Conservation (phyloP, 2,329 filamentous ascomycete genomes). For the Capronia americana region DNA sequence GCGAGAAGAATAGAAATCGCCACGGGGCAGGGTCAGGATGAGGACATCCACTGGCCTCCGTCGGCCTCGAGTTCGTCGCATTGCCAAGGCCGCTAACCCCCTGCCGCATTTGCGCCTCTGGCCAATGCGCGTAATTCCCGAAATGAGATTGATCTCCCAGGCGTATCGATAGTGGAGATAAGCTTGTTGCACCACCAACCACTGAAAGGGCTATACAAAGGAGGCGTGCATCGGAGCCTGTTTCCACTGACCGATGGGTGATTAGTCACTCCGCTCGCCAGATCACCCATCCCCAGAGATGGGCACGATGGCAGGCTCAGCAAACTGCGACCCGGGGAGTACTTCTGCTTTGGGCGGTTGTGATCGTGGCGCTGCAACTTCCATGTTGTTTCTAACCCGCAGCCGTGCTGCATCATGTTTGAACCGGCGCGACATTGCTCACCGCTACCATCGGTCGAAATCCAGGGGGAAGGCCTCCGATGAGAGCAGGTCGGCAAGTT, state of each 20-base stretch:
- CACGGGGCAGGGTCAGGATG: conserved; percentile 5
- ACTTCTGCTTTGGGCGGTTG: not conserved
- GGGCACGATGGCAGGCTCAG: not conserved
- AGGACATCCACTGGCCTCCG: conserved; percentile 4
- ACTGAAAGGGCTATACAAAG: conserved; percentile 3
- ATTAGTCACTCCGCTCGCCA: not conserved
- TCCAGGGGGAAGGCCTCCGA: conserved; percentile 6
- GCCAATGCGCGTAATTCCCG: conserved; percentile 12
- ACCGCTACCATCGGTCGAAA: not conserved
- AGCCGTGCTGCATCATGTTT: not conserved
- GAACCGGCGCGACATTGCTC: not conserved
- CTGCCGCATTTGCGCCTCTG: conserved; percentile 1
- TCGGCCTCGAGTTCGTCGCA: conserved; percentile 7
- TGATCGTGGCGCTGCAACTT: not conserved
- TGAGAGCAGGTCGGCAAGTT: conserved; percentile 4
- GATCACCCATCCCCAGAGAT: not conserved
- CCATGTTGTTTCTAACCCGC: not conserved
- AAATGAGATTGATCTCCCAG: conserved; percentile 21
- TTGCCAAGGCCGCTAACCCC: conserved; percentile 12
- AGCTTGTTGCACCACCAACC: not conserved
- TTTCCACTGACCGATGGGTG: not conserved
- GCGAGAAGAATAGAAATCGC: conserved; percentile 7
- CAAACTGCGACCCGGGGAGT: not conserved
- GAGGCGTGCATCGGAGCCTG: conserved; percentile 2
- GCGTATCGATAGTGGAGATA: conserved; percentile 17